Conservation (phyloP, 2,329 filamentous ascomycete species). For the Cladosporium cucumerinum region DNA sequence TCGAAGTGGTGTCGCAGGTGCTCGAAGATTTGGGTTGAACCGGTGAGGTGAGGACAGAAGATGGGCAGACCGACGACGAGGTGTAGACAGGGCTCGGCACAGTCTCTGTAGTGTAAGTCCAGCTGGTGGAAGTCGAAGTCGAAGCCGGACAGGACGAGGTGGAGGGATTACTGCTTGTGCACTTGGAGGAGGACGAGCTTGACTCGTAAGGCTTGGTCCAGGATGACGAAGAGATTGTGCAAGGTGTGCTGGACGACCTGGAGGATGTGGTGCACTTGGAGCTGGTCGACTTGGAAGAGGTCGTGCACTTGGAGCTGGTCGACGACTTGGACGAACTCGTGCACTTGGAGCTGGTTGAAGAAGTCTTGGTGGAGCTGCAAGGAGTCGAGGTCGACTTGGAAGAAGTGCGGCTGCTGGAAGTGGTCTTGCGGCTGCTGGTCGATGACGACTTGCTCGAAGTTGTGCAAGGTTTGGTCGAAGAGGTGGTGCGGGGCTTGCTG, state of each 20-base stretch:
- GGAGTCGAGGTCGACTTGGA: constrained; percentile 1
- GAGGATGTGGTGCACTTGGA: background rate
- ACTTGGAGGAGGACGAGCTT: background rate
- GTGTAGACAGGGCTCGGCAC: background rate
- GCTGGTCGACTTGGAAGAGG: constrained; percentile 1
- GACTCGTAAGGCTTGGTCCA: constrained; percentile 2
- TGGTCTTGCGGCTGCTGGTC: constrained; percentile 1
- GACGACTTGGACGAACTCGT: background rate
- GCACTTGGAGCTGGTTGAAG: constrained; percentile 8
- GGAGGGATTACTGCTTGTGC: background rate
- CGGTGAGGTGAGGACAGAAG: background rate
- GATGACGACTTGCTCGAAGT: constrained; percentile 3
- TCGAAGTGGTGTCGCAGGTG: background rate
- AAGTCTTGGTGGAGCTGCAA: background rate
- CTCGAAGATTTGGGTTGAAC: background rate
- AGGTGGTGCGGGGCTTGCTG: constrained; percentile 2
- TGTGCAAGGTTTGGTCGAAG: background rate
- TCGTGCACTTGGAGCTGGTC: background rate
- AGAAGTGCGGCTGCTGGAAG: background rate
- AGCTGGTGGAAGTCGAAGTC: constrained; percentile 8
- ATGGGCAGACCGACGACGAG: background rate
- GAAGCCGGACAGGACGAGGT: constrained; percentile 6
- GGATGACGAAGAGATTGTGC: background rate
- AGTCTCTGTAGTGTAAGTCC: constrained; percentile 10
- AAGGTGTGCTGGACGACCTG: constrained; percentile 4